A percentile compares a stretch with the other conserved stretches of the same genome.
phyloP scores from a whole-genome alignment of 345 rosid genomes.

The Theobroma cacao region DNA sequence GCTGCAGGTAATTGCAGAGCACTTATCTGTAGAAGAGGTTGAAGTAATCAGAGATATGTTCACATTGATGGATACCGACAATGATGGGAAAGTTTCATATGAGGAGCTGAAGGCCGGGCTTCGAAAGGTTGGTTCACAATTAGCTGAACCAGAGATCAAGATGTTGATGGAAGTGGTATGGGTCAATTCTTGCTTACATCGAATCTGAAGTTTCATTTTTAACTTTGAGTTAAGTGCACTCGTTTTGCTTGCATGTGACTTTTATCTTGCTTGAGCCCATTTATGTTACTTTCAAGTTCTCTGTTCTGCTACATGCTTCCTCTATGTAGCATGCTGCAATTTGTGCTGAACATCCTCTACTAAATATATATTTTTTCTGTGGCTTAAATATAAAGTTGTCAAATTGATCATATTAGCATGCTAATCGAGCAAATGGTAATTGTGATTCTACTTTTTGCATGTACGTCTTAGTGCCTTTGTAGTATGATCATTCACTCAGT shows the following conservation, averaged over 20 bases:
- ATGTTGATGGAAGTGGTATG: constrained; percentile 98
- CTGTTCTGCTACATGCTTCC: constrained; percentile 3
- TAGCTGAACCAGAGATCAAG: constrained; percentile 90
- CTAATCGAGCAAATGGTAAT: neutral
- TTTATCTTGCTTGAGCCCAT: neutral
- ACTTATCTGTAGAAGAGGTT: constrained; percentile 80
- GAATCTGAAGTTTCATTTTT: constrained; percentile 3
- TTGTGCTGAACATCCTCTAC: neutral
- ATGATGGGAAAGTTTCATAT: constrained; percentile 79
- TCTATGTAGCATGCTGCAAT: neutral
- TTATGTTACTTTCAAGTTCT: neutral
- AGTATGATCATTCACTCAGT: neutral
- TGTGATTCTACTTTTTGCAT: neutral
- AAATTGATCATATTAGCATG: neutral
- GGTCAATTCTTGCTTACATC: neutral
- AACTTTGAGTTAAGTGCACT: neutral
- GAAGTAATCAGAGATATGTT: constrained; percentile 95
- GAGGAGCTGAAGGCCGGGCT: constrained; percentile 88
- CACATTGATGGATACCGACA: constrained; percentile 80
- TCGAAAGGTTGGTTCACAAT: constrained; percentile 83
- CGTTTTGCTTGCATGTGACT: neutral
- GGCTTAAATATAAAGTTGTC: neutral
- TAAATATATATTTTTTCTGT: neutral
- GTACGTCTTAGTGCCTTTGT: neutral
- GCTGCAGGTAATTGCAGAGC: constrained; percentile 90